Conservation (phyloP, 129 eudicot genomes). For the Chrysanthemum makinoi region DNA sequence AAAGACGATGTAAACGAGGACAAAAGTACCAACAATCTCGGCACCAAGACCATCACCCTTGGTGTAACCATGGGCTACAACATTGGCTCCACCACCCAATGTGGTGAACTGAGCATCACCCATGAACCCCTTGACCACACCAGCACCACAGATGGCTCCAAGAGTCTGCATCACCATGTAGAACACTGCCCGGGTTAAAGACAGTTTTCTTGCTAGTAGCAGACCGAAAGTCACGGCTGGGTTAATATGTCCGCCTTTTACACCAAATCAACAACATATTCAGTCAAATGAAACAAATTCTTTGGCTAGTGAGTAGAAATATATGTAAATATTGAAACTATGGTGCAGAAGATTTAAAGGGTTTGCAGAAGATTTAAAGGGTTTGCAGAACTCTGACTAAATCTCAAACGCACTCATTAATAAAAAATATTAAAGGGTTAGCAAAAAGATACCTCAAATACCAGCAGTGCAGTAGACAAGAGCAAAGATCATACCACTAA, state of each 20-base stretch:
- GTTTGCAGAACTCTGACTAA: neutral
- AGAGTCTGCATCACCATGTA: constrained; percentile 93
- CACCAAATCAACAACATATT: constrained; percentile 11
- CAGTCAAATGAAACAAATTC: neutral
- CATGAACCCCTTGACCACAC: constrained; percentile 80
- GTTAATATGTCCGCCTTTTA: constrained; percentile 86
- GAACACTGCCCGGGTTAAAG: constrained; percentile 70
- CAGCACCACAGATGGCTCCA: constrained; percentile 93
- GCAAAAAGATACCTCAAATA: constrained; percentile 55
- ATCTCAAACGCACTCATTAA: neutral
- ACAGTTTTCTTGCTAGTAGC: constrained; percentile 80
- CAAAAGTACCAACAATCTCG: constrained; percentile 65
- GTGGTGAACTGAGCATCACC: constrained; percentile 42
- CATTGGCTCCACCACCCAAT: constrained; percentile 65
- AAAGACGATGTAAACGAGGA: constrained; percentile 67
- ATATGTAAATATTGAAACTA: neutral
- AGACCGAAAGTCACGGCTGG: constrained; percentile 90
- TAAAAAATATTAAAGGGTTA: too few relatives aligned
- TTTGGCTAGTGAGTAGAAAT: neutral
- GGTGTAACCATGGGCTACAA: constrained; percentile 60
- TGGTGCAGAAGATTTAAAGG: neutral
- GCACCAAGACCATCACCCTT: constrained; percentile 72
- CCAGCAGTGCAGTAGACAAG: constrained; percentile 96
- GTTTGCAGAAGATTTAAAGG: neutral
- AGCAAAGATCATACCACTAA: constrained; percentile 98